Evolutionary conservation across 116 monocot genomes (phyloP), one percentile per base, ranked within the genome.

Genomic region (Dioscorea cayenensis): DNA sequence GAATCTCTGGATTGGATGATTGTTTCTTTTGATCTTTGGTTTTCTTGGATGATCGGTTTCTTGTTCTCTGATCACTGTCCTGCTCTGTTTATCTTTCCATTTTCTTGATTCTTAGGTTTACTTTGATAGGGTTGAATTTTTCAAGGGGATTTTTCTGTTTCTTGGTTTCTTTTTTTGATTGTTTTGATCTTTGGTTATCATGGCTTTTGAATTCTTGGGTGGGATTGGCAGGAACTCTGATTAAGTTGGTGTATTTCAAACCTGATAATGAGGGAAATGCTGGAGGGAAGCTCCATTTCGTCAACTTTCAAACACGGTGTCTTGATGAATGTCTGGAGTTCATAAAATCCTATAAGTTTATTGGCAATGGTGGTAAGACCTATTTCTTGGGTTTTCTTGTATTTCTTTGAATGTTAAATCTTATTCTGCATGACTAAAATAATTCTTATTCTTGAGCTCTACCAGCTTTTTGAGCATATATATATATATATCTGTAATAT

Each of bases 211-310:
- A 59, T 63, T 19, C 13, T 27, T 63, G 2, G 63, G 20, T 69
- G 43, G 2, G 55, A 52, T 17, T 10, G 0, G 28, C 27, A 90
- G 90, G 90, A 27, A 85, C 90, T 55, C 76, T 90, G 84, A 86
- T 90, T 48, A 90, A 90, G 66, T n/a, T 90, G 72, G 90, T 86
- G 43, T 86, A 90, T 63, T 84, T 86, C 32, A 66, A 67, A 66
- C 67, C 43, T 0, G 63, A 65, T 51, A 18, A 6, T 49, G 48
- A 48, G 48, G 60, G 7, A 25, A 49, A 51, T 27, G 17, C 6
- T 4, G 68, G 79, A 7, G 83, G 83, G 38, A 67, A 63, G 72
- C 75, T 84, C 1, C 71, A 65, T 64, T 84, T 84, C 62, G 67
- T 72, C 6, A 84, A 76, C 51, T 84, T 84, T 51, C 36, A 84